Evolutionary conservation across 805 yeast genomes (phyloP), one percentile per base, ranked within the genome.

Genomic region (Starmerella khaoyaiensis): DNA sequence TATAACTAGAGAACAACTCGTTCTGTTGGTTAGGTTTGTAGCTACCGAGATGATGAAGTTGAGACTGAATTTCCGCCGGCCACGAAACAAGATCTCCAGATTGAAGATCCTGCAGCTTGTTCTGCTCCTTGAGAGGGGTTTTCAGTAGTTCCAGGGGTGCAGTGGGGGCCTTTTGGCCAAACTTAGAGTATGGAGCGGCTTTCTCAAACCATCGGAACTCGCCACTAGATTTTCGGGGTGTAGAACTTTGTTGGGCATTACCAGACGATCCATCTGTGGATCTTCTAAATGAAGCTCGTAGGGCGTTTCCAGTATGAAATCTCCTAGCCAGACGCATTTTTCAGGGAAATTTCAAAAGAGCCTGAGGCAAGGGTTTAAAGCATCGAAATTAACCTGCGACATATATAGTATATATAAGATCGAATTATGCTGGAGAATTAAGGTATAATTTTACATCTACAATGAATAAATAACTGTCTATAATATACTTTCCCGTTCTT

Each of bases 121-220:
- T 42, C 12, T 28, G 18, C 12, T 36, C 31, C 2, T 36, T 35
- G 22, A 39, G 38, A 5, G 29, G 16, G 8, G 37, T 24, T 11
- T 36, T 23, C 7, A 34, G 27, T 12, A 12, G 19, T 9, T 40
- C 46, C 12, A 21, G 28, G 3, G 50, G 25, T 14, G 44, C 38
- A 23, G 41, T 41, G 5, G 44, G 44, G 14, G 53, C 51, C 5
- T 15, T 16, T 21, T 27, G 21, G 15, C 42, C 41, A 38, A 35
- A 36, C 28, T 34, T 24, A 14, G 49, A 40, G 40, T 45, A 47
- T 8, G 53, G 44, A 4, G 49, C 51, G 11, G 53, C 50, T 14
- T 38, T 23, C 27, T 45, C 41, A 38, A 40, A 50, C 38, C 35
- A 39, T 11, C 54, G 43, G 38, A 19, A 42, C 42, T 50, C 54